Evolutionary conservation across 2,329 filamentous ascomycete genomes (phyloP).

Genomic region (Samsoniella hepiali): DNA sequence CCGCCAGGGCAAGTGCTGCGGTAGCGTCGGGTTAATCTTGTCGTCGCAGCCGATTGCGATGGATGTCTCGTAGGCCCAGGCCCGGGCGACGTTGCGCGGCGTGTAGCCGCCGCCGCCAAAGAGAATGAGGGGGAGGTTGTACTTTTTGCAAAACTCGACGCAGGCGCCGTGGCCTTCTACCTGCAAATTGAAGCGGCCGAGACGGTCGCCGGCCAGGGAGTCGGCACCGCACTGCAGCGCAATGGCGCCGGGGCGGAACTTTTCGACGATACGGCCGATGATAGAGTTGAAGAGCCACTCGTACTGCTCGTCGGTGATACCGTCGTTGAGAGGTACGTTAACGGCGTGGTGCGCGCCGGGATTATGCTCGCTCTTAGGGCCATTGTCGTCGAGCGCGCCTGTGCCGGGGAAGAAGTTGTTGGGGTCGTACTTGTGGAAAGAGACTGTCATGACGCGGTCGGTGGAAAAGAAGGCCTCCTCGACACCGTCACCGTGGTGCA

Average conservation of each 20-base stretch:
- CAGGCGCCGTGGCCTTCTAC: constrained; percentile 92
- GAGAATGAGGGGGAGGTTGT: constrained; percentile 77
- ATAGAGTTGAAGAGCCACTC: constrained; percentile 78
- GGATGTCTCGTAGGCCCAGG: constrained; percentile 95
- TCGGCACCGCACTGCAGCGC: constrained; percentile 95
- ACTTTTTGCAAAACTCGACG: constrained; percentile 81
- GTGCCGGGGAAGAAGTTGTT: constrained; percentile 84
- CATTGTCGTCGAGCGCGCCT: constrained; percentile 80
- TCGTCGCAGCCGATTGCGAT: constrained; percentile 76
- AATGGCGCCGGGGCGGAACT: constrained; percentile 85
- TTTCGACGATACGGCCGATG: constrained; percentile 72
- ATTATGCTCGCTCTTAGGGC: constrained; percentile 77
- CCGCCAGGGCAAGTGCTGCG: constrained; percentile 77
- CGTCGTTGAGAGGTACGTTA: constrained; percentile 87
- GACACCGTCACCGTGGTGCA: constrained; percentile 87
- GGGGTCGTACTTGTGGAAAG: constrained; percentile 94
- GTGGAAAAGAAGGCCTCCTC: constrained; percentile 90
- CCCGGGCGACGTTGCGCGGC: constrained; percentile 89
- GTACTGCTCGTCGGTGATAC: constrained; percentile 89
- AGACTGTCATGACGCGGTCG: constrained; percentile 86
- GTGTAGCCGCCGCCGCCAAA: constrained; percentile 96
- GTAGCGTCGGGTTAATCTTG: constrained; percentile 69
- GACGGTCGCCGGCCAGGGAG: constrained; percentile 85
- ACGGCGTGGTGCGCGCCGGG: constrained; percentile 84
- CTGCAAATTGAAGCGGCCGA: constrained; percentile 95